Conservation (phyloP, 768 basidiomycete species). For the Tricholoma terreum region DNA sequence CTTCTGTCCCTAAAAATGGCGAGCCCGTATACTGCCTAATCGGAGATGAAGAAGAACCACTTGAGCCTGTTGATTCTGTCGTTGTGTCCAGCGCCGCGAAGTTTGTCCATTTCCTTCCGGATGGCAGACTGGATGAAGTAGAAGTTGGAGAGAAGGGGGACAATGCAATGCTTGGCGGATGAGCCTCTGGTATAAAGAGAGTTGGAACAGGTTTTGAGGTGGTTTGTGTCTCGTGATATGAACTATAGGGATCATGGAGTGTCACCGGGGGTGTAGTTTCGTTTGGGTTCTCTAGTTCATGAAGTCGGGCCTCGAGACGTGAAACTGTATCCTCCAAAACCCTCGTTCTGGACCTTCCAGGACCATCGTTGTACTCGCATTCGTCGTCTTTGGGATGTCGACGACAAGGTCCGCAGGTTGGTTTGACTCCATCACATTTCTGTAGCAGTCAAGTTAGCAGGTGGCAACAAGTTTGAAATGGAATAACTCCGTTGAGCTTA, state of each 20-base stretch:
- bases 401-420: slow-evolving; percentile 62
- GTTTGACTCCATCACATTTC: slow-evolving; percentile 69
- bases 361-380: slow-evolving; percentile 70
- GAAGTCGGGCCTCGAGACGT: slow-evolving; percentile 53
- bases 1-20: slow-evolving; percentile 38
- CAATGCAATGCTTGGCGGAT: slow-evolving; percentile 23
- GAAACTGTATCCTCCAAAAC: slow-evolving; percentile 57
- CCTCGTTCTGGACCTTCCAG: slow-evolving; percentile 56
- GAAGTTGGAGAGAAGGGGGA: slow-evolving; percentile 46
- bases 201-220: slow-evolving; percentile 32
- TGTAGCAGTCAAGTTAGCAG: slow-evolving; percentile 17
- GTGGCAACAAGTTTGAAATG: slow-evolving; percentile 5
- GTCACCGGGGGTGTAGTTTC: slow-evolving; percentile 44
- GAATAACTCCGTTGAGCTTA: slow-evolving; percentile 22
- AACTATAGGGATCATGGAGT: slow-evolving; percentile 49
- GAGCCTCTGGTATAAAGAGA: slow-evolving; percentile 30
- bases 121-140: slow-evolving; percentile 44
- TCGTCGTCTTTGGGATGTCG: slow-evolving; percentile 59
- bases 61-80: slow-evolving; percentile 43
- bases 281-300: slow-evolving; percentile 54
- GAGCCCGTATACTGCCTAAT: slow-evolving; percentile 32
- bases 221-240: slow-evolving; percentile 28
- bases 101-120: slow-evolving; percentile 41
- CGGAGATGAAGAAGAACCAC: slow-evolving; percentile 39
- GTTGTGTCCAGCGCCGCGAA: slow-evolving; percentile 34